Base-by-base conservation (phyloP, 2,329 filamentous ascomycete genomes). In the Colletotrichum sp. region DNA sequence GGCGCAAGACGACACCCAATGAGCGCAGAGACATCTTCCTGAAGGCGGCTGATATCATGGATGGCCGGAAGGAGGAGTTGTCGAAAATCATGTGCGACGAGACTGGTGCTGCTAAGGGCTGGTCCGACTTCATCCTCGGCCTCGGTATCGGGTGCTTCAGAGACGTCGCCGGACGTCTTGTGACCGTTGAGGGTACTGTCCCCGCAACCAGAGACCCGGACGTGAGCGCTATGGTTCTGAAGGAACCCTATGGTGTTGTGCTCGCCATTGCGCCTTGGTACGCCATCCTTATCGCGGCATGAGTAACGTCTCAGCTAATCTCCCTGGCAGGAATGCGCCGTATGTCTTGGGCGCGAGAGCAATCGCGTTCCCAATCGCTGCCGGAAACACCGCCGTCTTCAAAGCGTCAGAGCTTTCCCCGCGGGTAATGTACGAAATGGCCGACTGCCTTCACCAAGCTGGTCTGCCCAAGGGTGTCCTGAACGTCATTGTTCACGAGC, bases 191-290 rank as follows among this genome's bases (percentile, higher is more conserved):
- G 59, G 84, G 82, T 31, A 79, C 74, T 24, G 79, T 84, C 18
- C 82, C 83, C 6, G 75, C 77, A 4, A 79, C 79, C 0, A 76
- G 74, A 7, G 75, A 87, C 11, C 85, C 89, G 57, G 89, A 87
- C 0, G 85, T 87, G 36, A 86, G 83, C 36, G 91, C 90, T 0
- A 84, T 94, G 75, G 83, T 94, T 5, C 85, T 90, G 76, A 93
- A 91, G 80, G 91, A 94, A 81, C 94, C 95, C 0, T 95, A 91
- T 78, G 95, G 95, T 2, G 94, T 97, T 9, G 88, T 96, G 18
- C 84, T 97, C 34, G 92, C 91, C 4, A 95, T 97, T 81, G 94
- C 93, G 4, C 94, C 95, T 12, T 98, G 95, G 95, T 95, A 86
- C 61, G 54, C 66, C n/a, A 62, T 12, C 12, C 9, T 12, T 13